A percentile compares a stretch with the other conserved stretches of the same genome.
Evolutionary conservation across 495 filamentous ascomycete species (phyloP).

Genomic region (Daldinia caldariorum): DNA sequence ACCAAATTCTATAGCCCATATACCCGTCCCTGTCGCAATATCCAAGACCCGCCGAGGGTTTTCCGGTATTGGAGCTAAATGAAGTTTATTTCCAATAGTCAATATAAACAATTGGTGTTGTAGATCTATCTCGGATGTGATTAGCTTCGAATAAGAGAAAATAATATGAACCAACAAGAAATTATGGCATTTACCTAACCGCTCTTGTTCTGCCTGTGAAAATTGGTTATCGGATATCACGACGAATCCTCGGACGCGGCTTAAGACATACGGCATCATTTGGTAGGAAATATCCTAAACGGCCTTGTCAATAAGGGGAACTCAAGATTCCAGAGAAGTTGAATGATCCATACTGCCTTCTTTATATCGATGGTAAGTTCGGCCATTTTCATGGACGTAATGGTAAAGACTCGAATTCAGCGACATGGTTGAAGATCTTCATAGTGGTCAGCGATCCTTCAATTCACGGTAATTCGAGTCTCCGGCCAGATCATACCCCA

Average conservation of each 20-base stretch:
- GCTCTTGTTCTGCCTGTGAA: conserved; percentile 54
- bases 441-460: conserved; percentile 3
- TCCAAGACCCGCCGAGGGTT: conserved; percentile 55
- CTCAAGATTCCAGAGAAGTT: not conserved
- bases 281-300: conserved; percentile 51
- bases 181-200: conserved; percentile 49
- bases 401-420: conserved; percentile 48
- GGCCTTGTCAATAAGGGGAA: conserved; percentile 18
- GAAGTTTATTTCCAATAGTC: conserved; percentile 55
- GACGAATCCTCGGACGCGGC: not conserved
- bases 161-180: not conserved
- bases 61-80: conserved; percentile 53
- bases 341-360: conserved; percentile 41
- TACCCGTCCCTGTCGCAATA: conserved; percentile 58
- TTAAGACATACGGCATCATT: conserved; percentile 49
- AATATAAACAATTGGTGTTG: conserved; percentile 59
- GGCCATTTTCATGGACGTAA: conserved; percentile 51
- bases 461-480: not conserved
- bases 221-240: not conserved
- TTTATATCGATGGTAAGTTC: conserved; percentile 52
- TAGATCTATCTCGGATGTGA: conserved; percentile 50
- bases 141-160: not conserved
- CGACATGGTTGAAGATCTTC: conserved; percentile 48
- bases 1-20: conserved; percentile 59
- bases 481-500: conserved; percentile 14